Evolutionary conservation across 495 filamentous ascomycete species (phyloP).

Genomic region (Hyphodiscus hymeniophilus): DNA sequence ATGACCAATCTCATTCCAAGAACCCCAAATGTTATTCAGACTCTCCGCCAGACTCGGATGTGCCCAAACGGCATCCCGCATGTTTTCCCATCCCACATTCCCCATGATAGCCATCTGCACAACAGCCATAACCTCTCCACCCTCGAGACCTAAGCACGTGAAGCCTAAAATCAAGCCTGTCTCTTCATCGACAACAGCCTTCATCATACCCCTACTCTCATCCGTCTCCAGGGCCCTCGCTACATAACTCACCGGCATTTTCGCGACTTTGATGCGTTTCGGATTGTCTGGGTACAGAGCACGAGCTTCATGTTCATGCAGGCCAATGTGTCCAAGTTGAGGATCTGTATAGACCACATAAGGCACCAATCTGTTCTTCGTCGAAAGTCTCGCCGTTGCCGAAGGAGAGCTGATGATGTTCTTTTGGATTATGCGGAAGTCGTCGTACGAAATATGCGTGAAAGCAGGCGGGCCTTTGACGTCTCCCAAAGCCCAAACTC

Average conservation of each 20-base stretch:
- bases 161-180: slow-evolving; percentile 39
- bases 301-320: slow-evolving; percentile 31
- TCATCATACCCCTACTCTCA: slow-evolving; percentile 43
- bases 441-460: slow-evolving; percentile 48
- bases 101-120: slow-evolving; percentile 45
- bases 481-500: slow-evolving; percentile 42
- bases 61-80: slow-evolving; percentile 37
- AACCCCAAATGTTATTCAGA: slow-evolving; percentile 42
- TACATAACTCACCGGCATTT: slow-evolving; percentile 43
- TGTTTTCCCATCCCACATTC: slow-evolving; percentile 28
- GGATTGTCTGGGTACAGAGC: slow-evolving; percentile 3
- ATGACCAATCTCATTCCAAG: slow-evolving; percentile 27
- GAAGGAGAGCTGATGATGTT: slow-evolving; percentile 25
- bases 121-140: slow-evolving; percentile 44
- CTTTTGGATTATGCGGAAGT: slow-evolving; percentile 40
- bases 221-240: slow-evolving; percentile 44
- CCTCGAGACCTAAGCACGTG: slow-evolving; percentile 40
- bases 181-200: slow-evolving; percentile 37
- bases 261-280: slow-evolving; percentile 29
- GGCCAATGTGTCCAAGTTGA: slow-evolving; percentile 41
- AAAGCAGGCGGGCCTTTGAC: slow-evolving; percentile 44
- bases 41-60: slow-evolving; percentile 43
- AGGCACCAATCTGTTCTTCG: slow-evolving; percentile 28
- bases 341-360: slow-evolving; percentile 46
- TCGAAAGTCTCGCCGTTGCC: background rate